Base-by-base conservation (phyloP, 805 yeast species). In the Kazachstania africana region DNA sequence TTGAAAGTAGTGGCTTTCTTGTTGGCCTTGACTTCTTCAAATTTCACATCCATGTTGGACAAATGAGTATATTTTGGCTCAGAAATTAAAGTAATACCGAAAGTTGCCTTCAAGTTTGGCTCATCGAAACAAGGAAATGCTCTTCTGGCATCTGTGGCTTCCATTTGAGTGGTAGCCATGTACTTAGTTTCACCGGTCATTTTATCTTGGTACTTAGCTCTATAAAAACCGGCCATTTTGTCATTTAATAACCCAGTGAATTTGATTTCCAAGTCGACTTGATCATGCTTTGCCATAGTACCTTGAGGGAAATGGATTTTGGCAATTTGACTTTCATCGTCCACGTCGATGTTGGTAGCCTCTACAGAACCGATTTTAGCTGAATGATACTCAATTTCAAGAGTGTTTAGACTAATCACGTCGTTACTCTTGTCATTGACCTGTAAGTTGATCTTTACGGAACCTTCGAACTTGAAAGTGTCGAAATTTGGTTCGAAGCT, bases 121-220 rank as follows among this genome's bases (percentile, higher is more conserved):
- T 78, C 82, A 53, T 78, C 85, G 43, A 73, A 73, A 47, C 75
- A 75, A 13, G 85, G 85, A 67, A 78, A 78, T 5, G 85, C 83
- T 36, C 78, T 66, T 44, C 85, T 72, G 48, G 82, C 76, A 57
- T 77, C 85, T 21, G 83, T 75, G 22, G 85, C 75, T 59, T 78
- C 84, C 72, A 78, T 72, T 35, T 51, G 54, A 13, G 57, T 48
- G 8, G 55, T 47, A 18, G 50, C 42, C 53, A 48, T 48, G 24
- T 42, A 41, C 33, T 41, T 48, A 5, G 39, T 38, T 31, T 43
- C 45, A 18, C 47, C 50, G 12, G 50, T 44, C 4, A n/a, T 53
- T 38, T 62, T 68, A 45, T 70, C 73, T 32, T 47, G 55, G 58
- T 75, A 75, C 20, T 72, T 62, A 10, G 80, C 72, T 45, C 80